A percentile compares a stretch with the other conserved stretches of the same genome.
Evolutionary conservation across 306 rosid genomes (phyloP).

Genomic region (Gynostemma pentaphyllum): DNA sequence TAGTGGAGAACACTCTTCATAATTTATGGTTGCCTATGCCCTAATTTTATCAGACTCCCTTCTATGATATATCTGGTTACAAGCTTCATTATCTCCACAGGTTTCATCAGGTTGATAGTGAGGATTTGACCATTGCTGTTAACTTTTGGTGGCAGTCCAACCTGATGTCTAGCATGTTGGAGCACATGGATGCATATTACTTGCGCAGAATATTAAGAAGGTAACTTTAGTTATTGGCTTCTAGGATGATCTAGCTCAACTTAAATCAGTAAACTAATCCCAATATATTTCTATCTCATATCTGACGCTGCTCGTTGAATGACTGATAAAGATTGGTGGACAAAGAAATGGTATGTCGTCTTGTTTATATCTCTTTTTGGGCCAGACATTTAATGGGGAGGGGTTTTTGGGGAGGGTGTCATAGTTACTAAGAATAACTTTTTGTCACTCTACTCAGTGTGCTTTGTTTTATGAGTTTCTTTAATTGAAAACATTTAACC

Average conservation of each 20-base stretch:
- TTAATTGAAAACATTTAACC: no score
- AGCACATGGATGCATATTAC: constrained; percentile 89
- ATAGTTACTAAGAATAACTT: no score
- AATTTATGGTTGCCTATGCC: background rate
- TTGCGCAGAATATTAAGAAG: constrained; percentile 81
- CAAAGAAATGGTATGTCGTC: constrained; percentile 68
- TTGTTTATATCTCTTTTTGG: background rate
- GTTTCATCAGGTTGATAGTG: constrained; percentile 95
- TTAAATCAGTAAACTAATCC: constrained; percentile 23
- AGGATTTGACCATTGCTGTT: constrained; percentile 77
- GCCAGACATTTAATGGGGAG: background rate
- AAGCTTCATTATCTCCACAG: constrained; percentile 19
- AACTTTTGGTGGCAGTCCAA: constrained; percentile 93
- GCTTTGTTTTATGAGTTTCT: no score
- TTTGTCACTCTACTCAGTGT: no score
- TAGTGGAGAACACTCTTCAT: background rate
- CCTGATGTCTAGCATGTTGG: constrained; percentile 54
- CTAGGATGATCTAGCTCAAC: background rate
- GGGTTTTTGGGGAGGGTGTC: no score
- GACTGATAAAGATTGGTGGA: constrained; percentile 50
- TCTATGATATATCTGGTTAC: background rate
- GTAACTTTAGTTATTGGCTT: constrained; percentile 32
- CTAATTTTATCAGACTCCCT: background rate
- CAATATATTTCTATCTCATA: constrained; percentile 23
- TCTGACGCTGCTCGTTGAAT: constrained; percentile 20